Percentiles rank a stretch among this genome's conserved stretches.
Conservation (phyloP, 2,329 filamentous ascomycete species). For the Tolypocladium tundrense region DNA sequence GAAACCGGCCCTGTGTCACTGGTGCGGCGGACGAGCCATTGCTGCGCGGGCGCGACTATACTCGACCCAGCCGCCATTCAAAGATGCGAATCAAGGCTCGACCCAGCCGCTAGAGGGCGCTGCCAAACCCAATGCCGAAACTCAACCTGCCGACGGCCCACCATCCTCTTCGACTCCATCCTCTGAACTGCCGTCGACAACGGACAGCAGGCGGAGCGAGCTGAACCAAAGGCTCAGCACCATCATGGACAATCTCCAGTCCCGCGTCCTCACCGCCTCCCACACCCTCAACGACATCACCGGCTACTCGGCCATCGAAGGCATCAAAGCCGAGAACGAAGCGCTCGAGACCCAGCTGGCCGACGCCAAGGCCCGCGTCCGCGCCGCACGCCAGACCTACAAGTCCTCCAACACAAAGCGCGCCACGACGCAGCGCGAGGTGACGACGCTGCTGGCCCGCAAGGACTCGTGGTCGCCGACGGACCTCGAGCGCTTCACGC, state of each 20-base stretch:
- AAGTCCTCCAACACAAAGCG: conserved; percentile 75
- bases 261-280: conserved; percentile 73
- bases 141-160: not conserved
- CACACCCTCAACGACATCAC: conserved; percentile 90
- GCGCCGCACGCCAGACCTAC: conserved; percentile 63
- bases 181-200: conserved; percentile 20
- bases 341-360: conserved; percentile 50
- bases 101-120: not conserved
- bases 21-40: conserved; percentile 12
- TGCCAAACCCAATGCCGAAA: not conserved
- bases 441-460: conserved; percentile 83
- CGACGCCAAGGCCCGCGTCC: conserved; percentile 54
- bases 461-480: conserved; percentile 84
- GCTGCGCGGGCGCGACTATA: conserved; percentile 12
- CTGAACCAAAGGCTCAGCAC: conserved; percentile 22
- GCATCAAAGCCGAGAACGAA: conserved; percentile 69
- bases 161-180: not conserved
- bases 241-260: conserved; percentile 83
- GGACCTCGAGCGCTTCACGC: conserved; percentile 91
- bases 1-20: conserved; percentile 9
- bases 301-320: conserved; percentile 85
- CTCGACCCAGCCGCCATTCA: conserved; percentile 13
- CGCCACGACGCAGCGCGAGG: conserved; percentile 85
- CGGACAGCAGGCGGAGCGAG: conserved; percentile 21
- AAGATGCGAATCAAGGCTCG: not conserved